A percentile compares a stretch with the other conserved stretches of the same genome.
Conservation (phyloP, 2,329 filamentous ascomycete species). For the Zymoseptoria pseudotritici region DNA sequence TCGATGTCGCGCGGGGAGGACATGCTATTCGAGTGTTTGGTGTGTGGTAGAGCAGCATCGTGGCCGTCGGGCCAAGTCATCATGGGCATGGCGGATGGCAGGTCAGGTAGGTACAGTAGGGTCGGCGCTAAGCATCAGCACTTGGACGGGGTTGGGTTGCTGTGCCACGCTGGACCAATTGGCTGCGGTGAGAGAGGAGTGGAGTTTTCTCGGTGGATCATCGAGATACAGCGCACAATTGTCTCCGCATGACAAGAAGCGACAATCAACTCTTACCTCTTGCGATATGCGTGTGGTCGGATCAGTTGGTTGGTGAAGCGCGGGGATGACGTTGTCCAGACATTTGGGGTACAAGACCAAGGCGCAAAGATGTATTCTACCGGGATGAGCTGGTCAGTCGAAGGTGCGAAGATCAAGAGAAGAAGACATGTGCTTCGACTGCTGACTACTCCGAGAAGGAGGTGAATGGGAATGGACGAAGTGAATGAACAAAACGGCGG, state of each 20-base stretch:
- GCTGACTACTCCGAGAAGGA: not conserved
- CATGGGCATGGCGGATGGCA: not conserved
- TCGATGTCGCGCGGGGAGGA: constrained; percentile 19
- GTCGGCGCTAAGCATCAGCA: not conserved
- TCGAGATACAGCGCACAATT: not conserved
- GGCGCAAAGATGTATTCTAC: too few relatives aligned
- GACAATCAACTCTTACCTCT: not conserved
- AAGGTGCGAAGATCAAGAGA: not conserved
- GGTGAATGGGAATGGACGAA: not conserved
- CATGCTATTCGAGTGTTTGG: constrained; percentile 11
- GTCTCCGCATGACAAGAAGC: not conserved
- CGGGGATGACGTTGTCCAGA: too few relatives aligned
- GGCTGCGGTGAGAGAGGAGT: not conserved
- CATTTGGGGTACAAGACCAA: too few relatives aligned
- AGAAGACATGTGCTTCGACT: not conserved
- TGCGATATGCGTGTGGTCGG: too few relatives aligned
- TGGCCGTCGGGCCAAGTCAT: not conserved
- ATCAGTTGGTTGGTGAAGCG: too few relatives aligned
- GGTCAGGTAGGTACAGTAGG: not conserved
- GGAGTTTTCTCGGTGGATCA: not conserved
- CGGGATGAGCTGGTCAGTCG: not conserved
- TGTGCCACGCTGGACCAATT: not conserved
- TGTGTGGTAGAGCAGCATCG: constrained; percentile 12
- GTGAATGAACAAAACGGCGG: not conserved
- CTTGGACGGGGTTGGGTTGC: not conserved